These are phyloP conservation scores for Globisporangium carolinianum DNA, from an alignment of 352 stramenopile genomes.

Conservation along the genomic window DNA sequence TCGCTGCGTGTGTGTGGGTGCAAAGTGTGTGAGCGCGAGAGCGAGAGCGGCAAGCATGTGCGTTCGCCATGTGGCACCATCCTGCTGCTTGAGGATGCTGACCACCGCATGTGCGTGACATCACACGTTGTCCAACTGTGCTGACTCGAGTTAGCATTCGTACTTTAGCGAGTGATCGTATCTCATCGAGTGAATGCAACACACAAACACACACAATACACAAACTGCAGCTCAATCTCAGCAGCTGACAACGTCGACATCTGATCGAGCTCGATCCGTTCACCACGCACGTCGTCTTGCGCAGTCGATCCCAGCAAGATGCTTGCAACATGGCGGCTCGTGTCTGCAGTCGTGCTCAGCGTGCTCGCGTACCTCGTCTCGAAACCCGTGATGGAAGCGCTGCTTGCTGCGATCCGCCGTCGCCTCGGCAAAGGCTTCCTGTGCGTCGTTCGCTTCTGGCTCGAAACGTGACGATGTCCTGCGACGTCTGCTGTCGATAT, in stretches of 20 bases:
- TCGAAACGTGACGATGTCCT: neutral
- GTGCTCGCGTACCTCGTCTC: constrained; percentile 50
- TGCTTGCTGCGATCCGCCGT: constrained; percentile 42
- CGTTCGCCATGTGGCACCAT: too few species aligned
- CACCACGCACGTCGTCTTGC: too few species aligned
- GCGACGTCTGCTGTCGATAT: too few species aligned
- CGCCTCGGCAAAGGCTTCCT: constrained; percentile 59
- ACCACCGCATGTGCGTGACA: too few species aligned
- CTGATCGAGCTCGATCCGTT: too few species aligned
- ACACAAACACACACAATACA: neutral
- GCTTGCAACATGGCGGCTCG: constrained; percentile 49
- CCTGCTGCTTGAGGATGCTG: too few species aligned
- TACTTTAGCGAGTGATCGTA: neutral
- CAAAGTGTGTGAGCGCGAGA: too few species aligned
- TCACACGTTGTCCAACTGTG: too few species aligned
- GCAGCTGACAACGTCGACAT: neutral
- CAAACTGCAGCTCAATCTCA: neutral
- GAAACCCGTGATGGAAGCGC: constrained; percentile 34
- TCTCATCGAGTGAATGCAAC: neutral
- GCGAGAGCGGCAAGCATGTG: too few species aligned
- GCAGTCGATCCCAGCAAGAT: constrained; percentile 8
- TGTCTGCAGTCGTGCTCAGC: constrained; percentile 32
- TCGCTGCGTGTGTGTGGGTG: too few species aligned
- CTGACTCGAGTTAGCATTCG: too few species aligned
- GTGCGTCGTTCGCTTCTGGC: constrained; percentile 12